Conservation (phyloP, 2,329 filamentous ascomycete species). For the Colletotrichum costaricense region DNA sequence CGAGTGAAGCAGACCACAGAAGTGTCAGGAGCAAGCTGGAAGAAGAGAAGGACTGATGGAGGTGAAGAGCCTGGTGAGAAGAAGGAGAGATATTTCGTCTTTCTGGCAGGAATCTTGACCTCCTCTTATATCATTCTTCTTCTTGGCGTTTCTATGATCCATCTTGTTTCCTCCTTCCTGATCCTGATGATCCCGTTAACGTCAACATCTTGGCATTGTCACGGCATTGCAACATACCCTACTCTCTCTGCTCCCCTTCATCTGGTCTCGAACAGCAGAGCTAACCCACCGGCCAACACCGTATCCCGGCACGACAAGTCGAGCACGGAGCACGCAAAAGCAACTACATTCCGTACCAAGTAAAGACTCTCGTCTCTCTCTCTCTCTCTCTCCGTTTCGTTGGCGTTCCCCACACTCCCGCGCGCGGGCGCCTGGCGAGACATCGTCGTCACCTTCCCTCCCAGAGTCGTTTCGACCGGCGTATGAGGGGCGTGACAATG, state of each 20-base stretch:
- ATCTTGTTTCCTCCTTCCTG: not conserved
- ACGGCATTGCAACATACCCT: not conserved
- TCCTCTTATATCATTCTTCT: slow-evolving; percentile 15
- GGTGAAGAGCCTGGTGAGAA: slow-evolving; percentile 19
- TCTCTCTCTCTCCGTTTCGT: too few relatives aligned
- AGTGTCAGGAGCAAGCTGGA: not conserved
- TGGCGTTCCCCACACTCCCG: slow-evolving; percentile 5
- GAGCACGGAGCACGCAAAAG: slow-evolving; percentile 8
- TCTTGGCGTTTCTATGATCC: slow-evolving; percentile 18
- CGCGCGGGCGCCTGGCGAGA: slow-evolving; percentile 9
- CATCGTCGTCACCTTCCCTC: slow-evolving; percentile 26
- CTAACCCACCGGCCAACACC: not conserved
- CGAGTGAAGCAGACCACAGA: not conserved
- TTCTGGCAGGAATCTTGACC: not conserved
- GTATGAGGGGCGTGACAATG: not conserved
- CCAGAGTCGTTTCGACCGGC: slow-evolving; percentile 16
- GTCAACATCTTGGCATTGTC: slow-evolving; percentile 16
- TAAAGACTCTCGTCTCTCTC: not conserved
- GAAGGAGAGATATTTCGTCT: not conserved
- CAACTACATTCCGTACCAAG: slow-evolving; percentile 10
- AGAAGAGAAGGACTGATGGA: slow-evolving; percentile 8
- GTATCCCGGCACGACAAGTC: not conserved
- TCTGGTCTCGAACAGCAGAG: not conserved
- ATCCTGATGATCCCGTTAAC: not conserved
- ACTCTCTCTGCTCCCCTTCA: not conserved